Evolutionary conservation across 2,329 filamentous ascomycete genomes (phyloP).

Genomic region (Lasiodiplodia theobromae): DNA sequence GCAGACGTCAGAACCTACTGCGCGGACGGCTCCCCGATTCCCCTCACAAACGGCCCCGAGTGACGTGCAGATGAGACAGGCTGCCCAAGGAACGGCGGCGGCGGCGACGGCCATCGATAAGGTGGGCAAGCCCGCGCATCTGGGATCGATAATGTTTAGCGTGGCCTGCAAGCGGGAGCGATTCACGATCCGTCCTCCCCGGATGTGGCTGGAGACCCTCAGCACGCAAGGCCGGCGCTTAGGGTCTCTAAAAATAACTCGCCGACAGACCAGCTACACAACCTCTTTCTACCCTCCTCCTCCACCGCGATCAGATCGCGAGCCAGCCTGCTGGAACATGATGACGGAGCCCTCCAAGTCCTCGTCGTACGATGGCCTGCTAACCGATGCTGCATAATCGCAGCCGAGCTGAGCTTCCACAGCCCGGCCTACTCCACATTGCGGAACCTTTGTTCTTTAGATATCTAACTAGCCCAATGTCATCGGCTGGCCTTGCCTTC

Average conservation of each 20-base stretch:
- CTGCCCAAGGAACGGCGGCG: conserved; percentile 4
- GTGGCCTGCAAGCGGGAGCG: conserved; percentile 26
- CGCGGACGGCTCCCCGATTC: not conserved
- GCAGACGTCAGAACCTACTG: conserved; percentile 7
- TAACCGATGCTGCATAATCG: conserved; percentile 17
- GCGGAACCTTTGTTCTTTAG: conserved; percentile 1
- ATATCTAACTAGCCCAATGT: not conserved
- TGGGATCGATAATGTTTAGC: conserved; percentile 26
- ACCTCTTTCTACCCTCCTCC: conserved; percentile 15
- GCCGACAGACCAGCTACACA: not conserved
- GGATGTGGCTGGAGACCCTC: conserved; percentile 26
- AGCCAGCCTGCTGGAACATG: conserved; percentile 9
- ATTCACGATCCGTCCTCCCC: conserved; percentile 27
- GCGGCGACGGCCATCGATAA: conserved; percentile 20
- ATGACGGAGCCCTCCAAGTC: conserved; percentile 6
- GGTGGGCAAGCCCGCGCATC: conserved; percentile 21
- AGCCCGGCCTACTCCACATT: not conserved
- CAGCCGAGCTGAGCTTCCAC: conserved; percentile 17
- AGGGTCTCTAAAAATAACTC: conserved; percentile 2
- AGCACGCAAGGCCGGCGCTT: conserved; percentile 3
- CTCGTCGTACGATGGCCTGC: conserved; percentile 15
- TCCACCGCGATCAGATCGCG: conserved; percentile 9
- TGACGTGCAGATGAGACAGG: conserved; percentile 24
- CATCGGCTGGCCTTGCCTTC: not conserved
- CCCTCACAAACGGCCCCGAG: conserved; percentile 14